Base-by-base conservation (phyloP, 331 rosid species). In the Telfairia occidentalis region DNA sequence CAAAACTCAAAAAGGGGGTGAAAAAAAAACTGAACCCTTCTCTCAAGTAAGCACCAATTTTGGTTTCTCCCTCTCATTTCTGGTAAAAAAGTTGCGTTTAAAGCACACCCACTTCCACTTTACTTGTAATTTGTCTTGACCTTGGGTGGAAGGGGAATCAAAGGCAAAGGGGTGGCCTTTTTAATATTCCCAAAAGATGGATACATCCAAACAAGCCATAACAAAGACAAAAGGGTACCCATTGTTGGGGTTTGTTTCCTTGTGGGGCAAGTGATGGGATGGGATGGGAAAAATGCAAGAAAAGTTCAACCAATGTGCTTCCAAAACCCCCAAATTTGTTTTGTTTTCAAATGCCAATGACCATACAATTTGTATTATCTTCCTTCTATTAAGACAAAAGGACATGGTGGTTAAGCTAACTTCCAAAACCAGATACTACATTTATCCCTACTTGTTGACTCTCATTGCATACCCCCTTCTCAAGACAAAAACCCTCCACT, bases 181-280 rank as follows among this genome's bases (percentile, higher is more conserved):
- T 52, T 84, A 88, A 84, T 85, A 85, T 90, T 90, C 94, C 79
- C n/a, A 78, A 84, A 79, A 83, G 79, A 37, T 63, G 78, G 50
- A 74, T 57, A 72, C 76, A 79, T 70, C 83, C 97, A 92, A 90
- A 85, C 87, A 83, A 29, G 85, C 75, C 75, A 80, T 35, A 84
- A 85, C 96, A 89, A 88, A 79, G 86, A 88, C 93, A 92, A 85
- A 86, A 83, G 72, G 45, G 66, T 65, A 73, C 66, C 84, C 45
- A 73, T 49, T 73, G 77, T 80, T 76, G 65, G 34, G 59, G 34
- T 77, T 84, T 87, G 90, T 82, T 81, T 79, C 63, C 64, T 81
- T 78, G 95, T 81, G 86, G 82, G 79, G 82, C 5, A 50, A 79
- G 86, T 53, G 30, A 37, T 40, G 74, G 40, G 74, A 32, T 2